Conservation (phyloP, 148 eudicot genomes). For the Polygonum aviculare region DNA sequence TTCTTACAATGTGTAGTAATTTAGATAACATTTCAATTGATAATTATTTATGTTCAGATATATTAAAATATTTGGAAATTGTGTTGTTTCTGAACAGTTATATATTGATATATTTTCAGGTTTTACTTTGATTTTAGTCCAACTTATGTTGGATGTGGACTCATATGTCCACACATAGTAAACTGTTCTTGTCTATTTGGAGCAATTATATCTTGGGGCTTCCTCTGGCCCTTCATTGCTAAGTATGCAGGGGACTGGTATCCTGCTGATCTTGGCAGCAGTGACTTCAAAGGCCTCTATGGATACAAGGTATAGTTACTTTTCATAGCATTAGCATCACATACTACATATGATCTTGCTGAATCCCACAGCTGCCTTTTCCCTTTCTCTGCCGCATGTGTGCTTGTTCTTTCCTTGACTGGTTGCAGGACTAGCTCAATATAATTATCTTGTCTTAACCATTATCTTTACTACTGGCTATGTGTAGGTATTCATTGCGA, state of each 20-base stretch:
- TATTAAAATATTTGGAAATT: background rate
- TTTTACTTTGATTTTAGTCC: conserved; percentile 96
- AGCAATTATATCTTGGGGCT: conserved; percentile 90
- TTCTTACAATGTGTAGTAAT: background rate
- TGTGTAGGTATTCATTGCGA: conserved; percentile 62
- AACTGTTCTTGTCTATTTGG: conserved; percentile 90
- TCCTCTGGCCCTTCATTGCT: conserved; percentile 92
- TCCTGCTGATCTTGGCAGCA: conserved; percentile 66
- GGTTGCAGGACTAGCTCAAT: background rate
- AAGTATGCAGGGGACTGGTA: conserved; percentile 89
- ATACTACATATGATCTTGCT: background rate
- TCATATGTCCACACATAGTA: conserved; percentile 95
- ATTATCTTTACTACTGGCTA: background rate
- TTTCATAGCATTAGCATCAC: background rate
- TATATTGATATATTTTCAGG: conserved; percentile 35
- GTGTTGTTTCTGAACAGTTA: background rate
- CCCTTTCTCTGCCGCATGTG: background rate
- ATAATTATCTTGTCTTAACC: background rate
- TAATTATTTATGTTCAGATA: background rate
- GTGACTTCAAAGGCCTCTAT: conserved; percentile 78
- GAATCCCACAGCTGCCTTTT: background rate
- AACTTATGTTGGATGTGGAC: conserved; percentile 97
- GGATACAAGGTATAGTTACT: conserved; percentile 55
- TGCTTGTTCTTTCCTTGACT: background rate
- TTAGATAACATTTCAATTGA: background rate